Conservation (phyloP, 352 stramenopile genomes). For the Globisporangium ultimum region DNA sequence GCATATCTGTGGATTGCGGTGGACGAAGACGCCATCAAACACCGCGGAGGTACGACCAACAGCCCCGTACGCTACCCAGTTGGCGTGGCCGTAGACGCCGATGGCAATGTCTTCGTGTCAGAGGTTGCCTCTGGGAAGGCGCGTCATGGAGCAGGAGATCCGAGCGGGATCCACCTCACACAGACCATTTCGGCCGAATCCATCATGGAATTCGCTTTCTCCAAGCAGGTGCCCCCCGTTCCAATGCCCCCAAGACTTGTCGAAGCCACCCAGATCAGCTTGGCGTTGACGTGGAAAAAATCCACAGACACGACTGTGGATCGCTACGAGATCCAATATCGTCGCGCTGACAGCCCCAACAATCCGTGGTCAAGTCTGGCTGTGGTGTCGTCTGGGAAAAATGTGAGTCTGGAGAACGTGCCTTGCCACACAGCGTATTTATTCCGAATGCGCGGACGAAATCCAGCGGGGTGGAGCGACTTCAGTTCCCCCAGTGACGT, state of each 20-base stretch:
- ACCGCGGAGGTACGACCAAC: slow-evolving; percentile 24
- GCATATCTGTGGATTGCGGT: slow-evolving; percentile 76
- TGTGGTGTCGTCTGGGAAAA: slow-evolving; percentile 29
- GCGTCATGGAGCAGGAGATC: background rate
- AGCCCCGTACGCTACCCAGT: slow-evolving; percentile 64
- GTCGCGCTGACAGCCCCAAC: slow-evolving; percentile 39
- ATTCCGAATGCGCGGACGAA: slow-evolving; percentile 64
- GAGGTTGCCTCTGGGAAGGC: slow-evolving; percentile 18
- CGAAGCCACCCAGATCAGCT: slow-evolving; percentile 42
- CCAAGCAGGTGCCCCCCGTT: slow-evolving; percentile 29
- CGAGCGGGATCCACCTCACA: slow-evolving; percentile 17
- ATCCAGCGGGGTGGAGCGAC: slow-evolving; percentile 68
- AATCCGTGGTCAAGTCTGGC: slow-evolving; percentile 46
- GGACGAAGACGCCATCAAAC: slow-evolving; percentile 64
- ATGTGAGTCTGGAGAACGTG: slow-evolving; percentile 38
- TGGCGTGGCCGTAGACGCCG: slow-evolving; percentile 56
- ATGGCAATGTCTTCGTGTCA: slow-evolving; percentile 75
- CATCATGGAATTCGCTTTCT: slow-evolving; percentile 54
- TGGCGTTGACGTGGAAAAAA: slow-evolving; percentile 60
- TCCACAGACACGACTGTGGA: slow-evolving; percentile 61
- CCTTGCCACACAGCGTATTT: slow-evolving; percentile 46
- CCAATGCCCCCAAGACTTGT: slow-evolving; percentile 41
- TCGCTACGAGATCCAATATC: slow-evolving; percentile 72
- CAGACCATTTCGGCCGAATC: slow-evolving; percentile 62
- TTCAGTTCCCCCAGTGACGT: slow-evolving; percentile 46